These are phyloP conservation scores for Fusarium denticulatum DNA, from an alignment of 2,329 filamentous ascomycete genomes.

Conservation along the genomic window DNA sequence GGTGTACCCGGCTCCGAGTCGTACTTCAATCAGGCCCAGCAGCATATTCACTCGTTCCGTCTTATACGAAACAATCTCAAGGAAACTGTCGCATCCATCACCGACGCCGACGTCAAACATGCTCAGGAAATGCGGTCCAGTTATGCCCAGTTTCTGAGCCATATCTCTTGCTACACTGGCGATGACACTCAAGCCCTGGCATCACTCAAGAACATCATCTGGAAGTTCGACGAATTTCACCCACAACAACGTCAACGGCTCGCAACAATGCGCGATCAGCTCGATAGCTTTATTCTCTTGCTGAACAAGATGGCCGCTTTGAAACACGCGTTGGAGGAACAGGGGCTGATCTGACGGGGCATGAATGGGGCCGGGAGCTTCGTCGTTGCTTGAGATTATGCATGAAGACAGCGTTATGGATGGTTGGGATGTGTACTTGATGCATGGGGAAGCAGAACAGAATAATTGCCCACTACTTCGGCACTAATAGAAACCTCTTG, in stretches of 20 bases:
- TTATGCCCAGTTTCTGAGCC: background rate
- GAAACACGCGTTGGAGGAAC: background rate
- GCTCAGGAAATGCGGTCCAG: background rate
- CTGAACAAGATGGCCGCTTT: background rate
- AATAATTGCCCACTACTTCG: background rate
- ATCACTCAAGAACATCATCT: background rate
- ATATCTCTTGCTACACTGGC: background rate
- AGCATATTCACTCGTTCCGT: background rate
- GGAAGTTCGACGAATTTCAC: background rate
- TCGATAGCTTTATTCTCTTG: background rate
- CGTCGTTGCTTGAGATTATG: background rate
- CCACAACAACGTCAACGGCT: background rate
- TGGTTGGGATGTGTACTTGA: background rate
- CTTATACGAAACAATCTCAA: background rate
- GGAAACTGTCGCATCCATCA: background rate
- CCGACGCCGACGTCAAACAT: background rate
- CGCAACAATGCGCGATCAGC: background rate
- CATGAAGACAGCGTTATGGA: background rate
- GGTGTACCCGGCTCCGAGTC: background rate
- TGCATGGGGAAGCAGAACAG: background rate
- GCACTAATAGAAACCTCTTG: background rate
- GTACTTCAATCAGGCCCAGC: background rate
- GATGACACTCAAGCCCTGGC: background rate
- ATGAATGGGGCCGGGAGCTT: no score
- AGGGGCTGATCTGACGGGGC: background rate